A percentile compares a stretch with the other conserved stretches of the same genome.
Conservation (phyloP, 2,329 filamentous ascomycete species). For the Kalmusia sp. region DNA sequence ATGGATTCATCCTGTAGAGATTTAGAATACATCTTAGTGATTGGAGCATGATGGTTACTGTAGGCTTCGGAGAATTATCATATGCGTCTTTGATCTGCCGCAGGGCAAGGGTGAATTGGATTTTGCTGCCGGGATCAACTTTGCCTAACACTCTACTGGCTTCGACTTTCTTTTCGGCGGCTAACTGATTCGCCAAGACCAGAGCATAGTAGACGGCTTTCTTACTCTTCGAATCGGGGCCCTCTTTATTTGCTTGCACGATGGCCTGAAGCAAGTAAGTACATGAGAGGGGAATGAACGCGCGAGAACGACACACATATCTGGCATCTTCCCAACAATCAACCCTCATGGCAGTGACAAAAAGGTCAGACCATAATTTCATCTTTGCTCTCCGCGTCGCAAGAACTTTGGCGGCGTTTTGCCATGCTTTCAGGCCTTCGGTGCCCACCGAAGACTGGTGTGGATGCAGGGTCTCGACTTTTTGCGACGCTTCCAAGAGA, state of each 20-base stretch:
- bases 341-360: slow-evolving; percentile 33
- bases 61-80: slow-evolving; percentile 23
- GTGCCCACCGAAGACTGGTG: slow-evolving; percentile 25
- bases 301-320: slow-evolving; percentile 26
- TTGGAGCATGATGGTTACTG: slow-evolving; percentile 19
- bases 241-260: slow-evolving; percentile 37
- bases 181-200: slow-evolving; percentile 37
- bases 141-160: slow-evolving; percentile 8
- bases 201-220: slow-evolving; percentile 34
- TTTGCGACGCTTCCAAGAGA: slow-evolving; percentile 26
- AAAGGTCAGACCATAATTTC: slow-evolving; percentile 36
- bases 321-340: slow-evolving; percentile 46
- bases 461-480: slow-evolving; percentile 2
- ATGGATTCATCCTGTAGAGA: slow-evolving; percentile 29
- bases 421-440: slow-evolving; percentile 34
- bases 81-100: slow-evolving; percentile 37
- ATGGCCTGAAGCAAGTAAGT: slow-evolving; percentile 34
- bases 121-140: slow-evolving; percentile 19
- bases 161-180: slow-evolving; percentile 29
- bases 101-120: slow-evolving; percentile 30
- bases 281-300: background rate
- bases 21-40: slow-evolving; percentile 13
- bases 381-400: slow-evolving; percentile 28
- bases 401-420: slow-evolving; percentile 35
- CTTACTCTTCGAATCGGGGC: slow-evolving; percentile 18